Percentiles rank a stretch among this genome's conserved stretches.
Conservation (phyloP, 2,329 filamentous ascomycete genomes). For the Trichophaea hybrida region DNA sequence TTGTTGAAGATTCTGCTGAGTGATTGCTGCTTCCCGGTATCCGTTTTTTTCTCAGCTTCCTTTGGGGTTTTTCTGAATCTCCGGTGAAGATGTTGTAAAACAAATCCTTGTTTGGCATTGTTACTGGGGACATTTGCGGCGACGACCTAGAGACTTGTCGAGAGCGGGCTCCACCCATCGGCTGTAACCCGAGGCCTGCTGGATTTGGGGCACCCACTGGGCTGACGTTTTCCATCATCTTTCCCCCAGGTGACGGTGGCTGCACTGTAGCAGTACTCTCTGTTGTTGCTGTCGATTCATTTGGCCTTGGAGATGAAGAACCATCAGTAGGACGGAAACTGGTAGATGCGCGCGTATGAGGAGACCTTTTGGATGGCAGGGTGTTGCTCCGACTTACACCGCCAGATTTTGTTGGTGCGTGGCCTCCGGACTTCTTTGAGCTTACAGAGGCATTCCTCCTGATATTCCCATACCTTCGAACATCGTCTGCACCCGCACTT, state of each 20-base stretch:
- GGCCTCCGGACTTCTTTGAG: constrained; percentile 52
- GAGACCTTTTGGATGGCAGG: constrained; percentile 77
- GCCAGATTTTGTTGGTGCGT: constrained; percentile 40
- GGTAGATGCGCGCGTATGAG: constrained; percentile 28
- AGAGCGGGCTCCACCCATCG: constrained; percentile 34
- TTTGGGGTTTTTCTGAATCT: constrained; percentile 46
- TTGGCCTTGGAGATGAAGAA: not conserved
- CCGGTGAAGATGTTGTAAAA: constrained; percentile 53
- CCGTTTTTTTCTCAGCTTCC: constrained; percentile 78
- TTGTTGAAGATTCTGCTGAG: constrained; percentile 79
- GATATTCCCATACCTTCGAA: constrained; percentile 64
- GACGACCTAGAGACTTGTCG: not conserved
- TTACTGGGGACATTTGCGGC: constrained; percentile 30
- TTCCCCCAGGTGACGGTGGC: not conserved
- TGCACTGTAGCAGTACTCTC: not conserved
- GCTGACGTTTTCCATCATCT: constrained; percentile 17
- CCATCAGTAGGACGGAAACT: not conserved
- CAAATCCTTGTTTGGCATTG: constrained; percentile 51
- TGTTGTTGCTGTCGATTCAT: not conserved
- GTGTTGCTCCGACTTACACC: constrained; percentile 76
- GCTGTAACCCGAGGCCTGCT: constrained; percentile 29
- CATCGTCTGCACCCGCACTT: constrained; percentile 75
- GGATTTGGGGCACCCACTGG: constrained; percentile 25
- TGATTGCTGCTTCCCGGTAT: constrained; percentile 61
- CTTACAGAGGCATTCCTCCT: constrained; percentile 84